Evolutionary conservation across 1,284 basidiomycete genomes (phyloP).

Genomic region (Marasmius fiardii): DNA sequence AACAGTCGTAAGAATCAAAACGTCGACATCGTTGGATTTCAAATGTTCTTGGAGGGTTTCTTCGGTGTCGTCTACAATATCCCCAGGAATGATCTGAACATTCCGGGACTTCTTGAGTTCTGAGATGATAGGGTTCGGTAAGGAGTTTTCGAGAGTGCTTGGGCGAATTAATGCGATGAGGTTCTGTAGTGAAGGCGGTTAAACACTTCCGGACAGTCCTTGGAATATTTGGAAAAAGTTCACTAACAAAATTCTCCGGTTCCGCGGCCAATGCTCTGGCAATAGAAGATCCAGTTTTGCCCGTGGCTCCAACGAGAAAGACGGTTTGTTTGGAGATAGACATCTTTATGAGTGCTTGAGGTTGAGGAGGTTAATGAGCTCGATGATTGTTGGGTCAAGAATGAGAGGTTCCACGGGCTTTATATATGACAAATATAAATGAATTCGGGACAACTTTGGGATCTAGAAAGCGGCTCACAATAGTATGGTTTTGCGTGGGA

Average conservation of each 20-base stretch:
- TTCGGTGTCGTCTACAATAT: not conserved
- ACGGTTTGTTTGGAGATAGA: conserved; percentile 1
- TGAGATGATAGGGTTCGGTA: not conserved
- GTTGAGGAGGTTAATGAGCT: too few relatives aligned
- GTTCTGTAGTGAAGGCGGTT: not conserved
- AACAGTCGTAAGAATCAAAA: not conserved
- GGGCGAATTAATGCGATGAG: not conserved
- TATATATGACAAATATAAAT: too few relatives aligned
- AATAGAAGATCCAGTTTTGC: not conserved
- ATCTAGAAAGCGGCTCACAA: too few relatives aligned
- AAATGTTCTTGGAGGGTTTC: not conserved
- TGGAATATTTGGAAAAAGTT: not conserved
- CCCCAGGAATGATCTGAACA: not conserved
- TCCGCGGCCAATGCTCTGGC: not conserved
- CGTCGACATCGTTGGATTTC: not conserved
- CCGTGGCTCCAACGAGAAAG: not conserved
- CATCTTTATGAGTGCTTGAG: not conserved
- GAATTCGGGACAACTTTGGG: too few relatives aligned
- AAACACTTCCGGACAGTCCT: too few relatives aligned
- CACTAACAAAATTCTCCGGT: not conserved
- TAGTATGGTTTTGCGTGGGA: too few relatives aligned
- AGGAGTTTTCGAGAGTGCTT: not conserved
- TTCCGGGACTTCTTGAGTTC: not conserved
- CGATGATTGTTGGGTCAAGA: too few relatives aligned
- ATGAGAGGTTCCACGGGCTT: too few relatives aligned